Percentiles rank a stretch among this genome's conserved stretches.
Conservation (phyloP, 2,329 filamentous ascomycete species). For the Didymella glomerata region DNA sequence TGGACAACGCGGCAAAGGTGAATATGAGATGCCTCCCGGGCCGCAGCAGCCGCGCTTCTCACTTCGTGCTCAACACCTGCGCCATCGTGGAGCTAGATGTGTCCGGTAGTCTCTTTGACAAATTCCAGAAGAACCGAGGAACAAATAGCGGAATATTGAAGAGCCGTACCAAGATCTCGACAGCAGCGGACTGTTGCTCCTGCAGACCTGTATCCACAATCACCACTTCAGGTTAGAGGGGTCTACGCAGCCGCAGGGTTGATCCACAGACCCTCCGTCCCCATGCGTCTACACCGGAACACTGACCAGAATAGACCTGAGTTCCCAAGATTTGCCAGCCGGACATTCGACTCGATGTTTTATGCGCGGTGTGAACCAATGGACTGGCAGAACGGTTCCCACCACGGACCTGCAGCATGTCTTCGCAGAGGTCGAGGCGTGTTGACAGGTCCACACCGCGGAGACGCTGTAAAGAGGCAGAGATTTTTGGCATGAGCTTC, state of each 20-base stretch:
- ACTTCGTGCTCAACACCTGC: not conserved
- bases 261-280: conserved; percentile 17
- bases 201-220: conserved; percentile 12
- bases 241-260: conserved; percentile 12
- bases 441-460: conserved; percentile 17
- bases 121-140: conserved; percentile 1
- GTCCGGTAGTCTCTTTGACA: conserved; percentile 5
- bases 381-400: conserved; percentile 3
- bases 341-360: conserved; percentile 10
- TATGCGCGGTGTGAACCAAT: conserved; percentile 13
- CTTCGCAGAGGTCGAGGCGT: conserved; percentile 14
- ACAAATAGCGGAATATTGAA: conserved; percentile 1
- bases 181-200: conserved; percentile 3
- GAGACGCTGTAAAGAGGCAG: conserved; percentile 15
- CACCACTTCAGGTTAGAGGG: conserved; percentile 7
- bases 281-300: conserved; percentile 15
- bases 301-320: conserved; percentile 12
- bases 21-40: conserved; percentile 1
- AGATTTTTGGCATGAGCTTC: conserved; percentile 14
- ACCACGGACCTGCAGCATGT: conserved; percentile 10
- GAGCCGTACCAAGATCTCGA: conserved; percentile 11
- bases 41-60: not conserved
- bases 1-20: conserved; percentile 5
- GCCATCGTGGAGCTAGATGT: not conserved
- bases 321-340: conserved; percentile 11